Percentiles rank a stretch among this genome's conserved stretches.
These are phyloP conservation scores for Crithidia mellificae DNA, from an alignment of 208 protist genomes.

Conservation along the genomic window DNA sequence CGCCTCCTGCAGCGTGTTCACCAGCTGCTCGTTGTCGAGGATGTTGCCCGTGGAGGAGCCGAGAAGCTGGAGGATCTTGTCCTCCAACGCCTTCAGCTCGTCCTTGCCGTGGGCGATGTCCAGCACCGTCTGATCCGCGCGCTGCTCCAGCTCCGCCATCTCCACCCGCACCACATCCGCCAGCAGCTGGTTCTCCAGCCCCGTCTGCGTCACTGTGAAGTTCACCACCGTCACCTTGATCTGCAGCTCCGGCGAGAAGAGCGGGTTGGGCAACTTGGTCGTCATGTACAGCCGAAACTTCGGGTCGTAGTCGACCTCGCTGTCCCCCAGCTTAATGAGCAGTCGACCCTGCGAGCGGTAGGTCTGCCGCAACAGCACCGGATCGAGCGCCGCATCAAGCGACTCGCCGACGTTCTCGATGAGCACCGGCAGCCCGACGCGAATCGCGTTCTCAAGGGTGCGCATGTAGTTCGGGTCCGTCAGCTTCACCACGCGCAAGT, in stretches of 20 bases:
- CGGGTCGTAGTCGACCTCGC: conserved; percentile 94
- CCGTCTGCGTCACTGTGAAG: conserved; percentile 94
- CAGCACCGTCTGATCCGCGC: conserved; percentile 91
- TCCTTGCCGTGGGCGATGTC: conserved; percentile 95
- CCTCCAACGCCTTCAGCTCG: conserved; percentile 93
- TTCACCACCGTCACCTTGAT: conserved; percentile 94
- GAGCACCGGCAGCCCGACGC: conserved; percentile 94
- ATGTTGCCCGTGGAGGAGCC: conserved; percentile 94
- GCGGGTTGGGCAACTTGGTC: conserved; percentile 94
- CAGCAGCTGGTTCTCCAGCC: conserved; percentile 94
- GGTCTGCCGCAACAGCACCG: conserved; percentile 95
- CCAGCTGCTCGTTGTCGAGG: conserved; percentile 95
- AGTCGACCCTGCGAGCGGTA: conserved; percentile 89
- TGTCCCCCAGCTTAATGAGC: conserved; percentile 94
- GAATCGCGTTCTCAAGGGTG: conserved; percentile 94
- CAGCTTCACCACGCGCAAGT: conserved; percentile 93
- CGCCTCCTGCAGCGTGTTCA: conserved; percentile 93
- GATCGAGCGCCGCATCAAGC: conserved; percentile 96
- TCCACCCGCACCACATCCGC: conserved; percentile 92
- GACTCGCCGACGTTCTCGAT: conserved; percentile 96
- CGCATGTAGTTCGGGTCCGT: conserved; percentile 91
- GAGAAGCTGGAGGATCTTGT: conserved; percentile 93
- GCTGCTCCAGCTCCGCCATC: conserved; percentile 91
- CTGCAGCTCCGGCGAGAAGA: conserved; percentile 95
- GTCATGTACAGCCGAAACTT: conserved; percentile 97